These are phyloP conservation scores for Polyporus arcularius DNA, from an alignment of 768 basidiomycete species.

Conservation along the genomic window DNA sequence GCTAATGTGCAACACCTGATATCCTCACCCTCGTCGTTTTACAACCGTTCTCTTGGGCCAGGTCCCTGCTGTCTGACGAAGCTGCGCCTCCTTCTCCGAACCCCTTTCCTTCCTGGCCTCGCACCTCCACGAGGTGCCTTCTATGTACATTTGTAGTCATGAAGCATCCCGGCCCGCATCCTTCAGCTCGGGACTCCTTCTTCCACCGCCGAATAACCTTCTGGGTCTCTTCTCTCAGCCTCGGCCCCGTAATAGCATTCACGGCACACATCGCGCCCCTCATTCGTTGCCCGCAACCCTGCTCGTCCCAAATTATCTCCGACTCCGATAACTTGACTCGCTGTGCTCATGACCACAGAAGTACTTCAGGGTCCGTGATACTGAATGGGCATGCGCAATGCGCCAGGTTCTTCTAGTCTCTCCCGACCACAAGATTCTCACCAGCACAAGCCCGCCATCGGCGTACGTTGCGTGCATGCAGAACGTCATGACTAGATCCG, in stretches of 20 bases:
- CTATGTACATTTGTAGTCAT: constrained; percentile 5
- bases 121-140: constrained; percentile 6
- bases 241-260: constrained; percentile 5
- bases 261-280: constrained; percentile 12
- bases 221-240: neutral
- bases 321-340: constrained; percentile 2
- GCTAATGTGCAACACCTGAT: constrained; percentile 11
- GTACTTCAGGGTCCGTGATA: constrained; percentile 12
- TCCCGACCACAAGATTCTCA: neutral
- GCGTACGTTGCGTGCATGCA: constrained; percentile 1
- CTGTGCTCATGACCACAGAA: constrained; percentile 16
- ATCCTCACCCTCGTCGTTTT: constrained; percentile 1
- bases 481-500: neutral
- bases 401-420: constrained; percentile 13
- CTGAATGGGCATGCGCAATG: constrained; percentile 11
- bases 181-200: constrained; percentile 1
- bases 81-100: neutral
- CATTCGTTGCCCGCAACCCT: neutral
- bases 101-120: constrained; percentile 6
- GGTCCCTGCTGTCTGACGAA: constrained; percentile 6
- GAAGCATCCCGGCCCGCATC: neutral
- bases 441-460: neutral
- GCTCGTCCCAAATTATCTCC: constrained; percentile 2
- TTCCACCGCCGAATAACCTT: constrained; percentile 8
- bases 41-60: constrained; percentile 6